phyloP scores from a whole-genome alignment of 805 yeast species.

The Saccharomycopsis javanensis region DNA sequence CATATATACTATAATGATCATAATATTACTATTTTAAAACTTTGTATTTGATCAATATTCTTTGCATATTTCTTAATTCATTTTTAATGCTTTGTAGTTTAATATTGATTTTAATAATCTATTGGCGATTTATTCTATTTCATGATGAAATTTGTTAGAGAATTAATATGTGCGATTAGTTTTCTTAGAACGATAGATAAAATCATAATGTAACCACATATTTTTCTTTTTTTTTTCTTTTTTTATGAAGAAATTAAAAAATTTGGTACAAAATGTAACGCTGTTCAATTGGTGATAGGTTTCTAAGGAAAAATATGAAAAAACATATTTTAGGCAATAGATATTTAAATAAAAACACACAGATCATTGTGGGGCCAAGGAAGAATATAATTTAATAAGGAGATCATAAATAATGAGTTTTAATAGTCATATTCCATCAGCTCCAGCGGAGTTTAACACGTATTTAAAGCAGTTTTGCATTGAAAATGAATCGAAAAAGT shows the following conservation, averaged over 20 bases:
- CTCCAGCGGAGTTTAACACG: slow-evolving; percentile 7
- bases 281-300: background rate
- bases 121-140: too few relatives aligned
- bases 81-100: too few relatives aligned
- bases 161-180: background rate
- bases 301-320: too few relatives aligned
- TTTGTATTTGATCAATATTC: too few relatives aligned
- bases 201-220: background rate
- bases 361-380: background rate
- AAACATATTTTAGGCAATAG: too few relatives aligned
- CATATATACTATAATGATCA: background rate
- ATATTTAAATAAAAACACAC: too few relatives aligned
- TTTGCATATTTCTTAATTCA: too few relatives aligned
- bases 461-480: background rate
- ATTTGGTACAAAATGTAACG: background rate
- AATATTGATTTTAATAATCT: too few relatives aligned
- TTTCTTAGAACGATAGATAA: too few relatives aligned
- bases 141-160: background rate
- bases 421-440: background rate
- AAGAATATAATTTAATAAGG: background rate
- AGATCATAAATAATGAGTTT: background rate
- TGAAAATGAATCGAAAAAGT: background rate
- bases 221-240: background rate
- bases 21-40: too few relatives aligned
- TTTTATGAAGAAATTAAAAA: background rate